These are phyloP conservation scores for Syzygium syzygioides DNA, from an alignment of 441 rosid species.

Conservation along the genomic window DNA sequence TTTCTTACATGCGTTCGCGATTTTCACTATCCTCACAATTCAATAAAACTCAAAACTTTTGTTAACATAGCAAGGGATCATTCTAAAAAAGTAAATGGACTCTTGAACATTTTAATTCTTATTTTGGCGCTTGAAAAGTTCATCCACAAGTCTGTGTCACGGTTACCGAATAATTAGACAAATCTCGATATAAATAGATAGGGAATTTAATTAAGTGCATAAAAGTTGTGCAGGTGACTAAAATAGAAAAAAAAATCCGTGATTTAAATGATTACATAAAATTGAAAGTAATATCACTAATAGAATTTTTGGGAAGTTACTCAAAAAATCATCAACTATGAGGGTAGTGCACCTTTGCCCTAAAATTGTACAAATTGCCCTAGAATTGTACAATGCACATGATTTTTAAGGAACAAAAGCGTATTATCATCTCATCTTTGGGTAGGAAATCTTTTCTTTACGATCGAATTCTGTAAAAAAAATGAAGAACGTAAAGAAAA, in stretches of 20 bases:
- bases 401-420: background rate
- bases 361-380: background rate
- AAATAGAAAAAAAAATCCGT: background rate
- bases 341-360: background rate
- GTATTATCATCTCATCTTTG: background rate
- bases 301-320: background rate
- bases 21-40: background rate
- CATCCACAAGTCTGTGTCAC: background rate
- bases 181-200: background rate
- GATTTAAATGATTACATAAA: background rate
- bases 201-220: background rate
- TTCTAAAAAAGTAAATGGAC: background rate
- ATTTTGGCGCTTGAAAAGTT: background rate
- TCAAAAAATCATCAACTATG: background rate
- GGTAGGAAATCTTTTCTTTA: background rate
- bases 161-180: background rate
- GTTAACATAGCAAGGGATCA: background rate
- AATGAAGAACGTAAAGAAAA: background rate
- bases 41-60: background rate
- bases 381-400: background rate
- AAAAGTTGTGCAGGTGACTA: background rate
- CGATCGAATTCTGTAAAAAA: background rate
- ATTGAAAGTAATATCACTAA: background rate
- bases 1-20: background rate
- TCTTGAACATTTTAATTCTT: background rate